A percentile compares a stretch with the other conserved stretches of the same genome.
Evolutionary conservation across 1,139 yeast species (phyloP).

Genomic region (Suhomyces bolitotheri): DNA sequence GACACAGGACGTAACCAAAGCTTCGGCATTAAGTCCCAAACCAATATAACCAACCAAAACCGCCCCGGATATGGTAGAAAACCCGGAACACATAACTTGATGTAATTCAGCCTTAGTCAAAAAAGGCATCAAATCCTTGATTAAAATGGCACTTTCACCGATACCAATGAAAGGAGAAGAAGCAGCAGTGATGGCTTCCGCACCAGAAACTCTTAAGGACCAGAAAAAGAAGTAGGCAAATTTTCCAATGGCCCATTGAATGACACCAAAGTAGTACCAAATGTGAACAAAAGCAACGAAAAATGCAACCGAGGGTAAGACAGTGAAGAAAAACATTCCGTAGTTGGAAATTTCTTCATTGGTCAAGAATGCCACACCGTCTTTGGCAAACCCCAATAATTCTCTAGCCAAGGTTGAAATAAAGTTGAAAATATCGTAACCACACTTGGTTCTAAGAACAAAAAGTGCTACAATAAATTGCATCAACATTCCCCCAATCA

Average conservation of each 20-base stretch:
- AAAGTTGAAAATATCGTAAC: constrained; percentile 65
- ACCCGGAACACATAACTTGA: constrained; percentile 66
- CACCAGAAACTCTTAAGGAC: constrained; percentile 62
- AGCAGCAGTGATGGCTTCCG: constrained; percentile 69
- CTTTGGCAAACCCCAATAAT: constrained; percentile 60
- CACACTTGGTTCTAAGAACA: constrained; percentile 60
- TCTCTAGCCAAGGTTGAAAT: constrained; percentile 60
- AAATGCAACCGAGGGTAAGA: constrained; percentile 63
- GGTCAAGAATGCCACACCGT: constrained; percentile 64
- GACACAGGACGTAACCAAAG: constrained; percentile 65
- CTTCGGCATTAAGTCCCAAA: constrained; percentile 64
- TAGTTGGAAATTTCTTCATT: constrained; percentile 37
- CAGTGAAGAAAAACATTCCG: constrained; percentile 58
- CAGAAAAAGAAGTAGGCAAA: constrained; percentile 63
- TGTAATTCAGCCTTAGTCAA: constrained; percentile 65
- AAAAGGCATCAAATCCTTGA: constrained; percentile 62
- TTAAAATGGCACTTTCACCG: constrained; percentile 66
- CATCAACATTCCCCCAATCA: constrained; percentile 61
- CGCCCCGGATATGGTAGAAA: constrained; percentile 68
- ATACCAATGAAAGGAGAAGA: constrained; percentile 72
- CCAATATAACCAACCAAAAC: constrained; percentile 67
- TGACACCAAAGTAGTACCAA: constrained; percentile 59
- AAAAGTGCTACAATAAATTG: constrained; percentile 64
- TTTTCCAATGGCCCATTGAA: constrained; percentile 64
- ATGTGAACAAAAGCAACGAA: constrained; percentile 66